A percentile compares a stretch with the other conserved stretches of the same genome.
Conservation (phyloP, 2,329 filamentous ascomycete species). For the Alternaria sp. region DNA sequence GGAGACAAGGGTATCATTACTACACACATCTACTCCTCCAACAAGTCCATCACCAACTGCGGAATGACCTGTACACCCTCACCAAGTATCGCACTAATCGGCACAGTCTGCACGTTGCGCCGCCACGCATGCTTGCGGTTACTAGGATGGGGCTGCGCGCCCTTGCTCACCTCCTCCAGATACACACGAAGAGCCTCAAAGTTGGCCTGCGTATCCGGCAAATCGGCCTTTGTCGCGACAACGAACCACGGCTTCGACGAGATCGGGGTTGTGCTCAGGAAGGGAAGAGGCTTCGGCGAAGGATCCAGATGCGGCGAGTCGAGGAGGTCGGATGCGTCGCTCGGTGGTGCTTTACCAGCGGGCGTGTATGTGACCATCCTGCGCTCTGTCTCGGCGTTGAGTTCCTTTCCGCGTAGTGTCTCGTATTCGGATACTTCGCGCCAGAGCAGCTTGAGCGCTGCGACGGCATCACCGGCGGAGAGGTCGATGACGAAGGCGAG, state of each 20-base stretch:
- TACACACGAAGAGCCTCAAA: slow-evolving; percentile 74
- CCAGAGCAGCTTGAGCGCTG: slow-evolving; percentile 83
- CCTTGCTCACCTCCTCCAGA: slow-evolving; percentile 68
- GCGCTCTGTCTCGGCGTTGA: slow-evolving; percentile 68
- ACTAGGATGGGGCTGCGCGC: slow-evolving; percentile 74
- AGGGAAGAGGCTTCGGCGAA: slow-evolving; percentile 50
- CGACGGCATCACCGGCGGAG: slow-evolving; percentile 76
- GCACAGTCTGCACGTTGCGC: slow-evolving; percentile 68
- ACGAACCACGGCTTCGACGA: slow-evolving; percentile 97
- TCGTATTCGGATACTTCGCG: slow-evolving; percentile 89
- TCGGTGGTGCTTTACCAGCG: slow-evolving; percentile 18
- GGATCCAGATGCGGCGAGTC: slow-evolving; percentile 31
- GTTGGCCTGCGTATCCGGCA: slow-evolving; percentile 78
- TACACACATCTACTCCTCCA: slow-evolving; percentile 52
- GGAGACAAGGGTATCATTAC: slow-evolving; percentile 10
- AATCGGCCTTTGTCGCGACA: slow-evolving; percentile 89
- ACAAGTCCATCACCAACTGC: slow-evolving; percentile 72
- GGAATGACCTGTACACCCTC: slow-evolving; percentile 80
- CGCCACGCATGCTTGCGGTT: slow-evolving; percentile 68
- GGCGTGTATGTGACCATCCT: slow-evolving; percentile 63
- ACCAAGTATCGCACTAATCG: slow-evolving; percentile 86
- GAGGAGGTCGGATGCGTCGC: slow-evolving; percentile 26
- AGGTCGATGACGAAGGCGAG: slow-evolving; percentile 94
- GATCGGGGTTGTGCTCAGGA: slow-evolving; percentile 69
- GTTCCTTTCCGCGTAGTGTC: slow-evolving; percentile 75